A percentile compares a stretch with the other conserved stretches of the same genome.
Conservation (phyloP, 2,329 filamentous ascomycete species). For the Bertia moriformis region DNA sequence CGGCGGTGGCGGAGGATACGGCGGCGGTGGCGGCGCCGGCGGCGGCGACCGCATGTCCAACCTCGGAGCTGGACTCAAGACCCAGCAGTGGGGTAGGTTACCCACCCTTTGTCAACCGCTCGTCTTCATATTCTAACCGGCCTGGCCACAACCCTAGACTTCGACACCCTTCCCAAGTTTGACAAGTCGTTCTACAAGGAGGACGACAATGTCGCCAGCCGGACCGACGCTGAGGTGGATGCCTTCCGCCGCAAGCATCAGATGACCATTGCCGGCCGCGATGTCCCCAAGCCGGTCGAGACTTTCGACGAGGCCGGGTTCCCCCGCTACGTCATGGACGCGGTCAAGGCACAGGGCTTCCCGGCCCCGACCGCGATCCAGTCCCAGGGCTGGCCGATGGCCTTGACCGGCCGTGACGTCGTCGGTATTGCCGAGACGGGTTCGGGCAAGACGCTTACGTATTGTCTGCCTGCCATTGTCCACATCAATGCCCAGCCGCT, state of each 20-base stretch:
- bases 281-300: conserved; percentile 86
- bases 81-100: conserved; percentile 79
- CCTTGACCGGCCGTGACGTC: conserved; percentile 90
- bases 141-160: conserved; percentile 38
- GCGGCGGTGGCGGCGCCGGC: conserved; percentile 42
- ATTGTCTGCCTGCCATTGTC: conserved; percentile 93
- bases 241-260: conserved; percentile 74
- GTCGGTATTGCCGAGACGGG: conserved; percentile 98
- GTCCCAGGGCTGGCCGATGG: conserved; percentile 98
- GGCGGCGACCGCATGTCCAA: conserved; percentile 89
- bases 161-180: conserved; percentile 75
- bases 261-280: conserved; percentile 65
- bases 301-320: conserved; percentile 97
- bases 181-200: conserved; percentile 99
- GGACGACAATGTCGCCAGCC: conserved; percentile 69
- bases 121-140: conserved; percentile 4
- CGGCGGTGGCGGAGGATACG: too few species aligned
- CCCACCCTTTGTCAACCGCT: too few species aligned
- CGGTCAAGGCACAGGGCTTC: conserved; percentile 97
- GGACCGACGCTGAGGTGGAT: conserved; percentile 61
- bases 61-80: conserved; percentile 75
- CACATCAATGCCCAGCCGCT: conserved; percentile 99
- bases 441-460: conserved; percentile 96
- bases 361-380: conserved; percentile 87
- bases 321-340: conserved; percentile 90